Evolutionary conservation across 1,284 basidiomycete species (phyloP).

Genomic region (Golubevia sp.): DNA sequence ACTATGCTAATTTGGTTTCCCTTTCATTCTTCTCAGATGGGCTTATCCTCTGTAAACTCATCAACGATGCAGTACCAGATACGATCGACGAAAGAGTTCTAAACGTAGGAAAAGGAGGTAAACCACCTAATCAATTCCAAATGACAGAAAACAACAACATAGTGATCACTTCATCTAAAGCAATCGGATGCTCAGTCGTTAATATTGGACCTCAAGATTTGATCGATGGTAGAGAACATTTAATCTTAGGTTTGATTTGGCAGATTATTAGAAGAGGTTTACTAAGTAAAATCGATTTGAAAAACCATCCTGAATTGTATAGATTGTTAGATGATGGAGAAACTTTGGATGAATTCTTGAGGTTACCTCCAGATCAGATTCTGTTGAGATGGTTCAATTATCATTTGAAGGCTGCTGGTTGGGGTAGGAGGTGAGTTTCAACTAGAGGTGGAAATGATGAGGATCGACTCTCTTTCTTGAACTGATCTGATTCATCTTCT

Average conservation of each 20-base stretch:
- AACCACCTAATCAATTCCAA: conserved; percentile 84
- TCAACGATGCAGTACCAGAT: conserved; percentile 98
- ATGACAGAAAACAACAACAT: conserved; percentile 99
- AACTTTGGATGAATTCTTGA: conserved; percentile 91
- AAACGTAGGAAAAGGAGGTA: conserved; percentile 68
- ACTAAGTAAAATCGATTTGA: conserved; percentile 94
- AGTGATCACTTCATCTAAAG: conserved; percentile 95
- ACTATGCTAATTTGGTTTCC: too few relatives aligned
- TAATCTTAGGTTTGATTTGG: conserved; percentile 99
- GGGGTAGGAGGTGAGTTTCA: conserved; percentile 71
- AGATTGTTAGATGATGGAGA: conserved; percentile 93
- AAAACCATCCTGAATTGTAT: conserved; percentile 95
- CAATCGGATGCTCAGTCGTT: conserved; percentile 96
- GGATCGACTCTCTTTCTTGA: too few relatives aligned
- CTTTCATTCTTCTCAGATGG: conserved; percentile 71
- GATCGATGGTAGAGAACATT: conserved; percentile 89
- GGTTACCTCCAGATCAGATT: conserved; percentile 94
- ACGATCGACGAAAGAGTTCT: conserved; percentile 98
- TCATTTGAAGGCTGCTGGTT: conserved; percentile 92
- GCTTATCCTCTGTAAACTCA: conserved; percentile 93
- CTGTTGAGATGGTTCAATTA: conserved; percentile 97
- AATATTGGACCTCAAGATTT: conserved; percentile 95
- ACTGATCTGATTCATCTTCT: too few relatives aligned
- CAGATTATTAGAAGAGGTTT: conserved; percentile 94
- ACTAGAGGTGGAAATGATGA: neutral